phyloP scores from a whole-genome alignment of 2,329 filamentous ascomycete species.

The Aspergillus sp. region DNA sequence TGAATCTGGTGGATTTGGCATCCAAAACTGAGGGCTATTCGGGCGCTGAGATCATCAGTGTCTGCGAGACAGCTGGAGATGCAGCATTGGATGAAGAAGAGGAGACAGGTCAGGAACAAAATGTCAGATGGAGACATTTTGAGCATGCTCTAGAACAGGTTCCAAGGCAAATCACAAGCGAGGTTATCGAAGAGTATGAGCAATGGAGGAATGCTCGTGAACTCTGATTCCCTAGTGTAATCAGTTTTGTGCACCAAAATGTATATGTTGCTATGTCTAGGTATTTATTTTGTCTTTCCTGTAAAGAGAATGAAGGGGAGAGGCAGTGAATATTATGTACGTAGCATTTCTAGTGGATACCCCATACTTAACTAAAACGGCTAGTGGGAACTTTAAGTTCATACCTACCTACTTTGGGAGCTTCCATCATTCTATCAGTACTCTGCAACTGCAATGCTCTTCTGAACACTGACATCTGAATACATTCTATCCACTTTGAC shows the following conservation, averaged over 20 bases:
- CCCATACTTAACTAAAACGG: too few relatives aligned
- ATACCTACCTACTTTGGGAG: too few relatives aligned
- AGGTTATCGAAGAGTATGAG: constrained; percentile 55
- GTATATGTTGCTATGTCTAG: too few relatives aligned
- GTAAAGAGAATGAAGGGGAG: too few relatives aligned
- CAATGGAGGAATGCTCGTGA: constrained; percentile 39
- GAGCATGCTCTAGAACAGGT: constrained; percentile 39
- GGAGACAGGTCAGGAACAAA: constrained; percentile 31
- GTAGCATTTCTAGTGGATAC: too few relatives aligned
- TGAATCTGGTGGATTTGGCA: constrained; percentile 61
- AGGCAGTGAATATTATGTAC: too few relatives aligned
- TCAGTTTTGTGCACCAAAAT: neutral
- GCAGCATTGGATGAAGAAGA: constrained; percentile 47
- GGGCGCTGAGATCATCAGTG: constrained; percentile 70
- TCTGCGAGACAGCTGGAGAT: constrained; percentile 49
- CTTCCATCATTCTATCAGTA: too few relatives aligned
- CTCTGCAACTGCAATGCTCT: too few relatives aligned
- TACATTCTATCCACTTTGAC: too few relatives aligned
- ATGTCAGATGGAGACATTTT: constrained; percentile 39
- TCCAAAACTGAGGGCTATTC: constrained; percentile 67
- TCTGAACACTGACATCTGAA: too few relatives aligned
- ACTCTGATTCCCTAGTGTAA: neutral
- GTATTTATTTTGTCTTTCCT: neutral
- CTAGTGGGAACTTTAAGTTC: too few relatives aligned
- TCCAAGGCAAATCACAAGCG: constrained; percentile 53